Conservation (phyloP, 495 filamentous ascomycete species). For the Xylaria sp. region DNA sequence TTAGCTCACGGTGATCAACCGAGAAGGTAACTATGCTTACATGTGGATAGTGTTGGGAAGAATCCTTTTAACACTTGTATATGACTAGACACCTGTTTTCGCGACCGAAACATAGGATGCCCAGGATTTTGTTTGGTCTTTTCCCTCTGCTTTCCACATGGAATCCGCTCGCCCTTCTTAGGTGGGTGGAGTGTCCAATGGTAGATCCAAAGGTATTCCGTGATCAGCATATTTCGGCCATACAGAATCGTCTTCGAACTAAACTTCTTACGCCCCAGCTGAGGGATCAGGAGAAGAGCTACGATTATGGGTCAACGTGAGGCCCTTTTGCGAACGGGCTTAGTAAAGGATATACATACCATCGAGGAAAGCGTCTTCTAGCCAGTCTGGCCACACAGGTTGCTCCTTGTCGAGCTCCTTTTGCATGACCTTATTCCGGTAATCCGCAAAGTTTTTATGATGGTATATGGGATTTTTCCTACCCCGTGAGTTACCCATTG, state of each 20-base stretch:
- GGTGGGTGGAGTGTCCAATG: conserved; percentile 47
- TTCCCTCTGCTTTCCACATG: conserved; percentile 53
- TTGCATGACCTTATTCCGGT: conserved; percentile 71
- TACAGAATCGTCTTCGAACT: conserved; percentile 72
- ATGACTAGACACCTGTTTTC: conserved; percentile 96
- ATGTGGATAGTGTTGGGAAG: conserved; percentile 55
- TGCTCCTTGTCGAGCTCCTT: conserved; percentile 54
- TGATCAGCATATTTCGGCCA: conserved; percentile 92
- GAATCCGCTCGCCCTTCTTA: conserved; percentile 61
- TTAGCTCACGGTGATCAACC: neutral
- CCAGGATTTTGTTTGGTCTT: conserved; percentile 51
- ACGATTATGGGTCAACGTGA: conserved; percentile 8
- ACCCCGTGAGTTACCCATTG: conserved; percentile 52
- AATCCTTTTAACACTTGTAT: conserved; percentile 95
- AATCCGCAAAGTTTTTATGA: conserved; percentile 67
- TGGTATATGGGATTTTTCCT: conserved; percentile 59
- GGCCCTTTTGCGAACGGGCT: neutral
- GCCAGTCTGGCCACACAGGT: conserved; percentile 76
- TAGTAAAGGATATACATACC: conserved; percentile 60
- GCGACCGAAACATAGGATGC: conserved; percentile 44
- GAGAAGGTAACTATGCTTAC: conserved; percentile 16
- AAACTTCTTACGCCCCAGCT: conserved; percentile 82
- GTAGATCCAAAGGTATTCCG: conserved; percentile 74
- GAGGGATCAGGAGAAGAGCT: conserved; percentile 83
- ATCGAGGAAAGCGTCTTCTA: conserved; percentile 89